These are phyloP conservation scores for Opeltia flavorubescens DNA, from an alignment of 495 filamentous ascomycete species.

Conservation along the genomic window DNA sequence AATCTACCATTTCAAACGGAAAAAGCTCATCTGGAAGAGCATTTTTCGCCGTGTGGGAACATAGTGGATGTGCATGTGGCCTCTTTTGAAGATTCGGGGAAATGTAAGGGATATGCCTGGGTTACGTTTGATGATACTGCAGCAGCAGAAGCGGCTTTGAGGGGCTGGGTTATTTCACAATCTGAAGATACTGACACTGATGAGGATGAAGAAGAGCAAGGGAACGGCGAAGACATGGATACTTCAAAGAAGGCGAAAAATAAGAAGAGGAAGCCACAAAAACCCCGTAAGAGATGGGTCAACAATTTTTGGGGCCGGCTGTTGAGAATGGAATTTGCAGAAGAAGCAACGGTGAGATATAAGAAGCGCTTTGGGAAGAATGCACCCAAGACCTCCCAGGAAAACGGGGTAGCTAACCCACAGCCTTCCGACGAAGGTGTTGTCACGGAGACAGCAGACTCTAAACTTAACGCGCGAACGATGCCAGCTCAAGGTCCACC, in stretches of 20 bases:
- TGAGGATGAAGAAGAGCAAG: constrained; percentile 42
- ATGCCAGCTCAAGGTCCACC: not conserved
- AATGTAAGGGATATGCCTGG: constrained; percentile 97
- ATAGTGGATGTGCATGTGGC: constrained; percentile 71
- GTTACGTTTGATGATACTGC: constrained; percentile 72
- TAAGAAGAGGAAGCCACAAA: constrained; percentile 38
- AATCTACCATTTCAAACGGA: constrained; percentile 77
- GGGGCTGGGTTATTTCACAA: constrained; percentile 56
- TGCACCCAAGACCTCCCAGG: constrained; percentile 16
- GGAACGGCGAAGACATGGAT: constrained; percentile 28
- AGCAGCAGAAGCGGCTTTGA: constrained; percentile 62
- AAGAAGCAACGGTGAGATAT: constrained; percentile 75
- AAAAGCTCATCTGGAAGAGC: constrained; percentile 62
- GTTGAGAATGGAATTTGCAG: constrained; percentile 82
- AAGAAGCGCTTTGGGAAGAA: constrained; percentile 85
- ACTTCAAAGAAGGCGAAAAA: constrained; percentile 22
- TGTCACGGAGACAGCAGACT: constrained; percentile 5
- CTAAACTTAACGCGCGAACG: not conserved
- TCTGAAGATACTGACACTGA: constrained; percentile 40
- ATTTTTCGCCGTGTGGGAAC: constrained; percentile 71
- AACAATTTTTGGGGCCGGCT: constrained; percentile 64
- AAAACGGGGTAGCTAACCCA: constrained; percentile 19
- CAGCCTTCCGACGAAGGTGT: constrained; percentile 1
- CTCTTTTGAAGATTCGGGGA: constrained; percentile 91
- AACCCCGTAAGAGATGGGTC: constrained; percentile 62